Percentiles rank a stretch among this genome's conserved stretches.
These are phyloP conservation scores for Citrus mangshanensis DNA, from an alignment of 345 rosid genomes.

Conservation along the genomic window DNA sequence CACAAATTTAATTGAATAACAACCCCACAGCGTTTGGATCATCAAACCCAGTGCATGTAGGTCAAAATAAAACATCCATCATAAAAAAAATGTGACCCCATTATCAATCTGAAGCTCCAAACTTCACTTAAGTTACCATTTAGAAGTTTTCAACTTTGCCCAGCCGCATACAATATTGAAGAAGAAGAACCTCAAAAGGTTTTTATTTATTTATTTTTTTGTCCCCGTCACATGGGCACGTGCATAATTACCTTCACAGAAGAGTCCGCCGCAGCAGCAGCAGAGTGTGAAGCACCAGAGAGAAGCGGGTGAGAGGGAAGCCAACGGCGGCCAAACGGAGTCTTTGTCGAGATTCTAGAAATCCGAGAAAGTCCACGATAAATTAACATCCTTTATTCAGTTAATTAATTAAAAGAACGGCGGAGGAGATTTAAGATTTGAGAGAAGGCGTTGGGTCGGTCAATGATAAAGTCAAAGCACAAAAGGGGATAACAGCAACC, in stretches of 20 bases:
- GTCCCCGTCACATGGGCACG: not conserved
- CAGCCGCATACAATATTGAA: not conserved
- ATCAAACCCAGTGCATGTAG: not conserved
- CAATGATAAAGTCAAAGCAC: not conserved
- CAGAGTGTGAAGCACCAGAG: constrained; percentile 18
- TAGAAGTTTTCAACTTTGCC: not conserved
- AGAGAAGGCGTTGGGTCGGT: not conserved
- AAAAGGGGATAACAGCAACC: not conserved
- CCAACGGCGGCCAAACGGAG: constrained; percentile 26
- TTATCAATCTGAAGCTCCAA: not conserved
- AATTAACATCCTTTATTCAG: constrained; percentile 24
- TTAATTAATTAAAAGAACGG: not conserved
- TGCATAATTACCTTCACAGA: constrained; percentile 31
- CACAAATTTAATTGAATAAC: not conserved
- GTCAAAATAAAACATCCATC: not conserved
- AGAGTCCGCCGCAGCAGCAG: not conserved
- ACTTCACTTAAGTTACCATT: not conserved
- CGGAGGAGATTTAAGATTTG: not conserved
- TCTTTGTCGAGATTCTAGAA: constrained; percentile 28
- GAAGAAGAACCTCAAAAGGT: not conserved
- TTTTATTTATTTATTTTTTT: too few relatives aligned
- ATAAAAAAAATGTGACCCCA: not conserved
- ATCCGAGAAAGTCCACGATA: constrained; percentile 29
- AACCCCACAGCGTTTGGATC: not conserved
- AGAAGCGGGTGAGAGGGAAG: constrained; percentile 27